Conservation (phyloP, 179 eudicot species). For the Nepenthes alata region DNA sequence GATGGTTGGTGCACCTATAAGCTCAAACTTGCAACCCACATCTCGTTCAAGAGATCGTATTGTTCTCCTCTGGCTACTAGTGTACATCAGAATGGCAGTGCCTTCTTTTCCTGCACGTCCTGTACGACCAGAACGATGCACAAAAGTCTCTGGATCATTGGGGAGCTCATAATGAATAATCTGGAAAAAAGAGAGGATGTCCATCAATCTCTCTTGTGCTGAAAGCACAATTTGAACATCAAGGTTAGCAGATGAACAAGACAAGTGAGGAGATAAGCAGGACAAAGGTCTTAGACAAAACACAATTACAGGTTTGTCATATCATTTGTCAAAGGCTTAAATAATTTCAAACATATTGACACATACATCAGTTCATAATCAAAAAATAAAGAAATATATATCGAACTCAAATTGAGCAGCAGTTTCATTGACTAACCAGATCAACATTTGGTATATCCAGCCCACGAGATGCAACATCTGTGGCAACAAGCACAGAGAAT, state of each 20-base stretch:
- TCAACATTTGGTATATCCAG: constrained; percentile 96
- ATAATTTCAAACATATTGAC: not conserved
- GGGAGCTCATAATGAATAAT: constrained; percentile 86
- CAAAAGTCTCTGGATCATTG: constrained; percentile 90
- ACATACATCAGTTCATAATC: not conserved
- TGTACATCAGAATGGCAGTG: constrained; percentile 56
- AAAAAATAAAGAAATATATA: not conserved
- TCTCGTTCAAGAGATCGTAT: constrained; percentile 72
- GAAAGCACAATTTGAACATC: not conserved
- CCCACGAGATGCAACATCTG: constrained; percentile 95
- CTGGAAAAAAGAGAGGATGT: constrained; percentile 24
- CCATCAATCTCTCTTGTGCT: no score
- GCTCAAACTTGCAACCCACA: constrained; percentile 78
- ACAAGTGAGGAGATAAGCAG: no score
- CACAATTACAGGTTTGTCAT: not conserved
- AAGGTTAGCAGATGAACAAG: not conserved
- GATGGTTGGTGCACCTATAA: constrained; percentile 54
- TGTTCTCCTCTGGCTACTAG: constrained; percentile 67
- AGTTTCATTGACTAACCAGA: constrained; percentile 36
- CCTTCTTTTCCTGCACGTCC: constrained; percentile 96
- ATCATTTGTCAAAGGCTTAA: not conserved
- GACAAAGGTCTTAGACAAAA: no score
- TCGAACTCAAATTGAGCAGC: not conserved
- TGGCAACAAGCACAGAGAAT: constrained; percentile 86
- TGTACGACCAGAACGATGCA: constrained; percentile 96